Conservation (phyloP, 2,329 filamentous ascomycete species). For the Waltergamsia citrina region DNA sequence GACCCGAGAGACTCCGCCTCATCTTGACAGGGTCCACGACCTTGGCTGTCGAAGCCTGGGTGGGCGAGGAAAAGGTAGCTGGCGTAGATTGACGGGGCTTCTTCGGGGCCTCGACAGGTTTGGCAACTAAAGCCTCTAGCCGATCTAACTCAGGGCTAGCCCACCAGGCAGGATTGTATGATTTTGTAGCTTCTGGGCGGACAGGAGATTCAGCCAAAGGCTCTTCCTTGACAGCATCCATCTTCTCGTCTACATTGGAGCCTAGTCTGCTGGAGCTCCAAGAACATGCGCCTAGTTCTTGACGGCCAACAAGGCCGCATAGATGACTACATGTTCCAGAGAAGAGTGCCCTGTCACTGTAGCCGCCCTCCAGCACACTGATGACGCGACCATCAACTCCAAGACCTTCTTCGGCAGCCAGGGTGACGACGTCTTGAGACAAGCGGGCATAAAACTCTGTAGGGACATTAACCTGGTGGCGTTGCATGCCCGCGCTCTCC, state of each 20-base stretch:
- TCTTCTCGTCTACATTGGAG: conserved; percentile 47
- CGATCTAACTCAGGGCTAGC: conserved; percentile 53
- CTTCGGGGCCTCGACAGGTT: conserved; percentile 37
- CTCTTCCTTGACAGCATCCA: conserved; percentile 28
- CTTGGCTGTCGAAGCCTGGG: conserved; percentile 78
- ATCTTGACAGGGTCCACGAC: conserved; percentile 59
- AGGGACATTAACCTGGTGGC: conserved; percentile 90
- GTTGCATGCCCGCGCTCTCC: conserved; percentile 88
- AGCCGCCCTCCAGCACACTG: conserved; percentile 91
- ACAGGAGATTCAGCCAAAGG: conserved; percentile 8
- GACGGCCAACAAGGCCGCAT: conserved; percentile 63
- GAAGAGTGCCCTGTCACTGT: conserved; percentile 82
- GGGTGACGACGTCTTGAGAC: conserved; percentile 71
- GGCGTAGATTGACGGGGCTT: conserved; percentile 46
- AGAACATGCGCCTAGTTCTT: conserved; percentile 25
- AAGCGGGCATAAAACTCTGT: conserved; percentile 94
- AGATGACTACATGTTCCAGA: conserved; percentile 88
- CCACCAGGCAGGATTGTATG: conserved; percentile 68
- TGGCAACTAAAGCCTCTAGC: conserved; percentile 51
- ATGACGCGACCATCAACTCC: conserved; percentile 77
- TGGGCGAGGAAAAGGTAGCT: conserved; percentile 78
- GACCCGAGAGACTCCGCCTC: conserved; percentile 51
- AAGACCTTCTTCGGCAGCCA: conserved; percentile 72
- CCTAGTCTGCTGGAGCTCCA: conserved; percentile 31
- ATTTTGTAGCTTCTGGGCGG: conserved; percentile 19